phyloP scores from a whole-genome alignment of 139 green algal species.

The Chara braunii region DNA sequence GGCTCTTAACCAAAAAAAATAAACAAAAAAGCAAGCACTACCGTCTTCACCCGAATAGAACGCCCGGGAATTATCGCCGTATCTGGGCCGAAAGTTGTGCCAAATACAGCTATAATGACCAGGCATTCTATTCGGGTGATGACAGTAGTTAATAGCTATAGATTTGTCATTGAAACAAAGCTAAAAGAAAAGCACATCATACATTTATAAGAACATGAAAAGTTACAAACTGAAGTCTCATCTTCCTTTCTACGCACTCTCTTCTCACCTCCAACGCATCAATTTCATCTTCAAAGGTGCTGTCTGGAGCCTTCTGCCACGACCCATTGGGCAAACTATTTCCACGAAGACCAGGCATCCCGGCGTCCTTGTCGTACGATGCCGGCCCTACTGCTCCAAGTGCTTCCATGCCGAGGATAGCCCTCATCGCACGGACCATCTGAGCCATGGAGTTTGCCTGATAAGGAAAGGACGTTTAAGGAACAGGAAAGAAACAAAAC shows the following conservation, averaged over 20 bases:
- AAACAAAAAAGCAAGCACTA: neutral
- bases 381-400: neutral
- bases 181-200: neutral
- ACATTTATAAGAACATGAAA: neutral
- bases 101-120: neutral
- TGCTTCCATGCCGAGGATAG: constrained; percentile 33
- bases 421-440: constrained; percentile 32
- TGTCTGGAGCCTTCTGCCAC: neutral
- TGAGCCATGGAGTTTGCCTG: constrained; percentile 39
- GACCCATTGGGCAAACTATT: neutral
- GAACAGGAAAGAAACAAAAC: neutral
- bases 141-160: constrained; percentile 10
- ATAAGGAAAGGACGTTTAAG: neutral
- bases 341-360: neutral
- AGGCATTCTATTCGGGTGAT: neutral
- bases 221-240: neutral
- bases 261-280: constrained; percentile 32
- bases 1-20: neutral
- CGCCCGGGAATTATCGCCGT: no score
- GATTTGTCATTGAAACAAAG: neutral
- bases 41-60: no score
- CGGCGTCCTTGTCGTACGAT: neutral
- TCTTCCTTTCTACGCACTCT: neutral
- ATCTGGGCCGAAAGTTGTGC: neutral
- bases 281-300: constrained; percentile 32